A percentile compares a stretch with the other conserved stretches of the same genome.
Conservation (phyloP, 768 basidiomycete genomes). For the Suillus alpinus region DNA sequence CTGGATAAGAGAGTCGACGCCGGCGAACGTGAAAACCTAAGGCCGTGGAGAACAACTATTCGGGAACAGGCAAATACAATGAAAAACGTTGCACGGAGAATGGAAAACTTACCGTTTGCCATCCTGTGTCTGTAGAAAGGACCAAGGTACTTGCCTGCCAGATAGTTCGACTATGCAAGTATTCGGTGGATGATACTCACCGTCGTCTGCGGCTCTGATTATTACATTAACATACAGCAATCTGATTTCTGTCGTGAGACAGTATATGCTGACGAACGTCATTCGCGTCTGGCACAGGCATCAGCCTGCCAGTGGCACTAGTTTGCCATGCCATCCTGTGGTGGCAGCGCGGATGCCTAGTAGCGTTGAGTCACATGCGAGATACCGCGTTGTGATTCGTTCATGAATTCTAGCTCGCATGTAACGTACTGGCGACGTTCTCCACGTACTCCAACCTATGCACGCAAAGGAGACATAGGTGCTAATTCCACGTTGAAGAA, state of each 20-base stretch:
- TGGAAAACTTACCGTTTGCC: neutral
- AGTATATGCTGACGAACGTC: neutral
- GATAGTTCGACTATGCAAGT: neutral
- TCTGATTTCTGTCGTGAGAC: neutral
- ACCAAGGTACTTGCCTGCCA: neutral
- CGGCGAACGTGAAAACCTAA: slow-evolving; percentile 1
- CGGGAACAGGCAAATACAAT: neutral
- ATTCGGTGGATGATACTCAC: neutral
- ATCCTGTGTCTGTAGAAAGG: neutral
- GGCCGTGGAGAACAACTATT: neutral
- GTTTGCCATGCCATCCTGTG: neutral
- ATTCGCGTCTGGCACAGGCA: neutral
- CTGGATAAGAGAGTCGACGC: slow-evolving; percentile 5
- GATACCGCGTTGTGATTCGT: neutral
- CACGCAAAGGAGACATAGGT: neutral
- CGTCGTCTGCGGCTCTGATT: neutral
- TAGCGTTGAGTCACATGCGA: neutral
- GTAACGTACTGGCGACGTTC: neutral
- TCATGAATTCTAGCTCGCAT: neutral
- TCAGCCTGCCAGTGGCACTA: neutral
- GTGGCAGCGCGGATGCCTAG: neutral
- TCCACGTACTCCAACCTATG: neutral
- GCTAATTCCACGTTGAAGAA: neutral
- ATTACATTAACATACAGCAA: neutral
- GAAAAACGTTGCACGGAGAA: neutral